phyloP scores from a whole-genome alignment of 495 filamentous ascomycete genomes.

The Hyaloscypha bicolor region DNA sequence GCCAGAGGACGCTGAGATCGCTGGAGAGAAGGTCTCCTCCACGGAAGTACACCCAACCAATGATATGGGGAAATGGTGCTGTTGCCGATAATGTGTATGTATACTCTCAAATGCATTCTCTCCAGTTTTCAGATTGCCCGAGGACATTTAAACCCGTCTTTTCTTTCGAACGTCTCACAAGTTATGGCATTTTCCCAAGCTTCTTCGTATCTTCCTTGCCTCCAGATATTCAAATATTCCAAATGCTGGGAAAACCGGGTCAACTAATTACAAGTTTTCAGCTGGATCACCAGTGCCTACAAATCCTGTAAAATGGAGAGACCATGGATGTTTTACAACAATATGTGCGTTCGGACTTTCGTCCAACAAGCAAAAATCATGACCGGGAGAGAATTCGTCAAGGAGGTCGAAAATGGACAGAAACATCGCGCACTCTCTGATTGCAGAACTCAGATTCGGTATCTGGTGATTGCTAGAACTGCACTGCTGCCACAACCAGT shows the following conservation, averaged over 20 bases:
- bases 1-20: not conserved
- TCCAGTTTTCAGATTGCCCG: not conserved
- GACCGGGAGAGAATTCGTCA: slow-evolving; percentile 5
- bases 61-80: slow-evolving; percentile 22
- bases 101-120: not conserved
- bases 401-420: not conserved
- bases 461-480: slow-evolving; percentile 18
- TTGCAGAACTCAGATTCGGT: slow-evolving; percentile 16
- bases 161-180: no score
- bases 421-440: slow-evolving; percentile 19
- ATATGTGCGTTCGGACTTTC: slow-evolving; percentile 20
- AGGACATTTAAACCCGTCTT: no score
- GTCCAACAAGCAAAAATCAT: slow-evolving; percentile 11
- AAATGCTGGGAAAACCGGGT: no score
- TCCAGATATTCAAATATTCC: no score
- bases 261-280: not conserved
- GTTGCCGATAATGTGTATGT: slow-evolving; percentile 18
- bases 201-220: no score
- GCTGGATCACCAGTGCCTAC: slow-evolving; percentile 19
- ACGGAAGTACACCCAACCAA: slow-evolving; percentile 5
- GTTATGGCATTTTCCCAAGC: no score
- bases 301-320: slow-evolving; percentile 7
- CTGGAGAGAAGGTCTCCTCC: not conserved
- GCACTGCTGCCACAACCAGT: not conserved
- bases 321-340: slow-evolving; percentile 18